Base-by-base conservation (phyloP, 2,329 filamentous ascomycete genomes). In the Aspergillus sp. region DNA sequence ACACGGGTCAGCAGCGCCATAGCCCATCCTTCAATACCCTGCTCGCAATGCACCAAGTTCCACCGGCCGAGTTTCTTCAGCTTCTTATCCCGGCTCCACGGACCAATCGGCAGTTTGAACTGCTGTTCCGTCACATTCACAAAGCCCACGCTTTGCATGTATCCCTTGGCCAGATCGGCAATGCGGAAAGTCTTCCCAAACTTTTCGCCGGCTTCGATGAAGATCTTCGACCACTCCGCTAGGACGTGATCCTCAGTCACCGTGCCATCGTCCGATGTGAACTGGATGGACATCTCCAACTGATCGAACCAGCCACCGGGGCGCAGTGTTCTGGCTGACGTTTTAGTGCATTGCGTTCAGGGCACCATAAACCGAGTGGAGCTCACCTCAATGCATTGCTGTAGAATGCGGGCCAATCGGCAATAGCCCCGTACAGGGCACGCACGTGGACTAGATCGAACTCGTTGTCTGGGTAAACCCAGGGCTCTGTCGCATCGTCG, bases 401-500 rank as follows among this genome's bases (percentile, higher is more conserved):
- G 51, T 64, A 64, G 41, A 65, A 62, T 13, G 38, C 49, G 11
- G 57, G 56, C 61, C 60, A 63, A 45, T 63, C 52, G 20, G 55
- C 51, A 19, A 60, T 53, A 16, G 49, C 62, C 32, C 62, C 61
- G 35, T 64, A 63, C n/a, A 66, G 30, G 4, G 54, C 48, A 30
- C 63, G 61, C 19, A 60, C 59, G 65, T 85, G 82, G 45, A 85
- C 75, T 45, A 79, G 77, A 64, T 84, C 81, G 55, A 82, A 74
- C 55, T 72, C 60, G n/a, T 54, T 52, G 45, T 71, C 60, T 0
- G 75, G 71, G 64, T 81, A 55, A 71, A 77, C 72, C 80, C 81
- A 83, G 41, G 84, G 76, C 53, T 81, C 79, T 3, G 77, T 74
- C 61, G 74, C 74, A 60, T 89, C 86, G 61, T 89, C 85, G 33